Evolutionary conservation across 1,284 basidiomycete species (phyloP), one percentile per base, ranked within the genome.

Genomic region (Sutorius eximius): DNA sequence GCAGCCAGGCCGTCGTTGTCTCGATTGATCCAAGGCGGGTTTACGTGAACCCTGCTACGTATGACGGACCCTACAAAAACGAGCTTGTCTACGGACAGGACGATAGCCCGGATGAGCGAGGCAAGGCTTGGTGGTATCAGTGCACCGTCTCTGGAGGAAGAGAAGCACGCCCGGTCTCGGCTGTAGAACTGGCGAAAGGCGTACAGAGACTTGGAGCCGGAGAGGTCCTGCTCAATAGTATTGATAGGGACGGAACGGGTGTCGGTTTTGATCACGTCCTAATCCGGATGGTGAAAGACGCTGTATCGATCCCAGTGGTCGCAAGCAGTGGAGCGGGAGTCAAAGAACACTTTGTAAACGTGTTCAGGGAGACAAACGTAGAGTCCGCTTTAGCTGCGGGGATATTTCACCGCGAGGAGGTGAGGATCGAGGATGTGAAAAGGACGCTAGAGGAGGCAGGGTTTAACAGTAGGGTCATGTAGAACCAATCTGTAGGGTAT

Each of bases 381-480:
- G 97, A 99, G 73, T 94, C 97, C 33, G 97, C 92, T 1, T 75
- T 99, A 52, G 97, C 97, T 5, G 97, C 97, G 16, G 97, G 97
- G 5, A 98, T 99, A 64, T 99, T 99, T 76, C 97, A 99, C 74
- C 79, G 97, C 33, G 83, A 82, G 55, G 91, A 98, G 71, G 93
- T 98, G 6, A 71, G 68, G 24, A 91, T 92, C 58, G 65, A 68
- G 16, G 83, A 91, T 53, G 87, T 94, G 51, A 95, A 94, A 73
- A 70, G 72, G 34, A 73, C 75, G 6, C 67, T 94, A 61, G 68
- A 68, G 45, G 66, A 63, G 9, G 78, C 80, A 24, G 75, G 77
- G 0, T 80, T 92, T 58, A 80, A 79, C 52, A 79, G 81, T 45
- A 75, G 87, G 52, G 32, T 56, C 18, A 29, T 47, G 10, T 65